Percentiles rank a stretch among this genome's conserved stretches.
Evolutionary conservation across 202 grass and related monocot species (phyloP).

Genomic region (Panicum hallii): DNA sequence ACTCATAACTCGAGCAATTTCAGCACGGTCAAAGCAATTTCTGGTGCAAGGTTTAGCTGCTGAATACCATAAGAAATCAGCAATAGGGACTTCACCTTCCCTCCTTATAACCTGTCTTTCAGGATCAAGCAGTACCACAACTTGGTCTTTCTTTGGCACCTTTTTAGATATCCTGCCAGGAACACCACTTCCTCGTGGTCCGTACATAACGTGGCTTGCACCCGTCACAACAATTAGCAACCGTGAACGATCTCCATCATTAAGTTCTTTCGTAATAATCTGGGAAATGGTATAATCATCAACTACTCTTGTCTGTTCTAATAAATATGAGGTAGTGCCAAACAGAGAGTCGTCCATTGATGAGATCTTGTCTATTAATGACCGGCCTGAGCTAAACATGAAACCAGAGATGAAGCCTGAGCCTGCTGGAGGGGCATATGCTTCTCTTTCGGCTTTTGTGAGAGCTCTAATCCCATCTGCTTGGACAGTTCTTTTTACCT

Average conservation of each 20-base stretch:
- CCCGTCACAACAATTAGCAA: conserved; percentile 83
- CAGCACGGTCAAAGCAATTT: conserved; percentile 97
- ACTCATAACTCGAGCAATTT: conserved; percentile 97
- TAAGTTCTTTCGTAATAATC: conserved; percentile 71
- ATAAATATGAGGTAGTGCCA: conserved; percentile 77
- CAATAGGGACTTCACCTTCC: conserved; percentile 82
- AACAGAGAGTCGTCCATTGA: conserved; percentile 61
- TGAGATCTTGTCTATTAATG: conserved; percentile 82
- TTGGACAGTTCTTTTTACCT: conserved; percentile 89
- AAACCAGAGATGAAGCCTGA: conserved; percentile 95
- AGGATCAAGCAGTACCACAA: conserved; percentile 88
- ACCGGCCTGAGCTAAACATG: conserved; percentile 72
- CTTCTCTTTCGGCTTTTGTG: conserved; percentile 74
- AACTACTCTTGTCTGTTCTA: conserved; percentile 82
- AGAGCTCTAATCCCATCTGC: conserved; percentile 81
- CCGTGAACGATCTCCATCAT: conserved; percentile 45
- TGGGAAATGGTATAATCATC: conserved; percentile 93
- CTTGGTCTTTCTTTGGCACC: conserved; percentile 85
- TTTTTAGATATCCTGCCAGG: conserved; percentile 87
- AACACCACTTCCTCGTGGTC: conserved; percentile 82
- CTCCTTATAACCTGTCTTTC: conserved; percentile 89
- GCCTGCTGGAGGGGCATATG: conserved; percentile 80
- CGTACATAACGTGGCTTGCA: conserved; percentile 91
- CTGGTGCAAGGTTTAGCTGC: conserved; percentile 85
- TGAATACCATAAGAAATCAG: conserved; percentile 97